Evolutionary conservation across 805 yeast species (phyloP), one percentile per base, ranked within the genome.

Genomic region (Tanozyma kutaoensis): DNA sequence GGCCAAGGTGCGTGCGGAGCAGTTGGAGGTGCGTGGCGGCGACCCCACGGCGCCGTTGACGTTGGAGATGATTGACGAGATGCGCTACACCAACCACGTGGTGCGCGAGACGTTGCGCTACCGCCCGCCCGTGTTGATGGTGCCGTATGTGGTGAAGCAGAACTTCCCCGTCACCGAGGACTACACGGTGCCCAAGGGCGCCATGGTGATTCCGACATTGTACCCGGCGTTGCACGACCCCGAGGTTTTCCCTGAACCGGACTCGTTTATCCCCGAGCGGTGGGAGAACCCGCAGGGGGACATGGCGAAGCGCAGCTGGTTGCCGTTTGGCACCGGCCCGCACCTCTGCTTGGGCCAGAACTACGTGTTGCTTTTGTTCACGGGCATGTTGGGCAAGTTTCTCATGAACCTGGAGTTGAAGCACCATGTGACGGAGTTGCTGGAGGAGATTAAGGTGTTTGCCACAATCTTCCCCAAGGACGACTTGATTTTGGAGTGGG

Each of bases 391-490:
- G 46, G 98, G 98, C 48, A 91, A 91, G 57, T 85, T 85, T 30
- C 71, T 82, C 14, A 54, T 91, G 70, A 58, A 68, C 41, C 67
- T 85, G 28, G 86, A 91, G 52, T 72, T 91, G 59, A 56, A 68
- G 32, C 98, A 91, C 52, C 67, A 73, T 38, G 72, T 77, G 25
- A 91, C 98, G 14, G 78, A 76, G 23, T 61, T 76, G 40, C 75
- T 88, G 40, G 98, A 91, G 60, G 76, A 84, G 46, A 85, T 91
- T 46, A 81, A 84, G 48, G 97, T 91, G 22, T 91, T 91, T 51
- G 98, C 98, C 15, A 91, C 98, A 12, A 85, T 91, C 49, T 91
- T 91, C 79, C 98, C 98, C 15, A 74, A 82, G 52, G 98, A 91
- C 57, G 95, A 91, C 52, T 72, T 93, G 48, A 70, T 81, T 38